These are phyloP conservation scores for Nematodospora anomalae DNA, from an alignment of 1,139 yeast genomes.

Conservation along the genomic window DNA sequence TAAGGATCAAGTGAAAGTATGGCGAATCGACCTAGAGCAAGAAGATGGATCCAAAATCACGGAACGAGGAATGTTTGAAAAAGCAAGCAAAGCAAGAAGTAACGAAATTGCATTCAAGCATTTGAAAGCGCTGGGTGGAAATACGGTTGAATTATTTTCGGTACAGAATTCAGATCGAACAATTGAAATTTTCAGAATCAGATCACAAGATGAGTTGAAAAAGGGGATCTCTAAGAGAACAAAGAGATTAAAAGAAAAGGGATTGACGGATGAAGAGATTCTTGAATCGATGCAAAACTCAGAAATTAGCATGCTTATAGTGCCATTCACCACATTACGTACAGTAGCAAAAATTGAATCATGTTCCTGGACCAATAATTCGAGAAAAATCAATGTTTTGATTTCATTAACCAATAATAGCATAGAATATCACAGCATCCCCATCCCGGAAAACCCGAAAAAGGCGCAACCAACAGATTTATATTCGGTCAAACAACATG, in stretches of 20 bases:
- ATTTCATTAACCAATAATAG: slow-evolving; percentile 71
- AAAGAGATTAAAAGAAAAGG: slow-evolving; percentile 75
- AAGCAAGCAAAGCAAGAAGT: slow-evolving; percentile 79
- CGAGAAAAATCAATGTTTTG: slow-evolving; percentile 53
- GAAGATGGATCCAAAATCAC: slow-evolving; percentile 54
- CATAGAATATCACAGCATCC: slow-evolving; percentile 64
- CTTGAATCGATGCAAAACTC: slow-evolving; percentile 52
- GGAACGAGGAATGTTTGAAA: slow-evolving; percentile 69
- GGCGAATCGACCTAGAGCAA: slow-evolving; percentile 62
- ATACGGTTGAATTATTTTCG: slow-evolving; percentile 49
- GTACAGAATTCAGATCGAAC: slow-evolving; percentile 80
- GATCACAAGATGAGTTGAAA: slow-evolving; percentile 75
- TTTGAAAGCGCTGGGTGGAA: slow-evolving; percentile 19
- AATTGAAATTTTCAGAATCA: slow-evolving; percentile 76
- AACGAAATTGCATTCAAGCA: slow-evolving; percentile 55
- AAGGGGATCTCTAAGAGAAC: slow-evolving; percentile 79
- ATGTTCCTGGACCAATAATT: slow-evolving; percentile 52
- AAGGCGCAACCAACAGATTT: slow-evolving; percentile 45
- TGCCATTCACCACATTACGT: slow-evolving; percentile 64
- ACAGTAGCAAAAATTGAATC: slow-evolving; percentile 57
- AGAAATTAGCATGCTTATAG: slow-evolving; percentile 57
- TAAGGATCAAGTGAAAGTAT: slow-evolving; percentile 79
- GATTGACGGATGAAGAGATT: slow-evolving; percentile 60
- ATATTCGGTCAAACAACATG: slow-evolving; percentile 39
- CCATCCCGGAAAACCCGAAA: slow-evolving; percentile 45